phyloP scores from a whole-genome alignment of 1,284 basidiomycete genomes.

The Gomphus bonarii region DNA sequence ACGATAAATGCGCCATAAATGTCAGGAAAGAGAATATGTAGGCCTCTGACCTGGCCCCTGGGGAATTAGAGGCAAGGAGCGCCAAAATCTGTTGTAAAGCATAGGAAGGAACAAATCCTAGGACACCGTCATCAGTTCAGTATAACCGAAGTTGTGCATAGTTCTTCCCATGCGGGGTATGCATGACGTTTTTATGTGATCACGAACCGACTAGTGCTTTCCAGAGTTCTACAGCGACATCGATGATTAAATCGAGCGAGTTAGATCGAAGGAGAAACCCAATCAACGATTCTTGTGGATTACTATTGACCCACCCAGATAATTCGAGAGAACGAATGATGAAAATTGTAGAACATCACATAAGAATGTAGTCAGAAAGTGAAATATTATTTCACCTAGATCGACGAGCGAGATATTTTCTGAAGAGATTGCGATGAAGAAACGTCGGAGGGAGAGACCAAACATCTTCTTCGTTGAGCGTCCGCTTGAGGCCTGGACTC shows the following conservation, averaged over 20 bases:
- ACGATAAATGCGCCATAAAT: conserved; percentile 57
- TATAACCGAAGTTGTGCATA: not conserved
- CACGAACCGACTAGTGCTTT: conserved; percentile 48
- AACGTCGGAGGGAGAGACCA: conserved; percentile 65
- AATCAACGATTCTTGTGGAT: conserved; percentile 46
- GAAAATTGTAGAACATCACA: not conserved
- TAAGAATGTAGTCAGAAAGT: not conserved
- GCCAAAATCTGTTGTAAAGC: conserved; percentile 50
- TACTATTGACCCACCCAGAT: conserved; percentile 21
- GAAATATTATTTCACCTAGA: conserved; percentile 10
- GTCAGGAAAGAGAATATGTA: conserved; percentile 62
- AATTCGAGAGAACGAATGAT: not conserved
- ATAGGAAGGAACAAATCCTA: conserved; percentile 48
- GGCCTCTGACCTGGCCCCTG: conserved; percentile 42
- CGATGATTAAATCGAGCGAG: conserved; percentile 60
- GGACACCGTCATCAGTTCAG: not conserved
- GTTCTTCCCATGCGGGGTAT: conserved; percentile 22
- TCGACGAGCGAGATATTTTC: conserved; percentile 34
- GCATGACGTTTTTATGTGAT: conserved; percentile 21
- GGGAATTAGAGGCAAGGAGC: conserved; percentile 32
- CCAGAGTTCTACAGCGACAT: conserved; percentile 46
- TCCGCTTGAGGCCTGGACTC: conserved; percentile 31
- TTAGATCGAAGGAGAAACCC: conserved; percentile 61
- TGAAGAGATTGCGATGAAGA: conserved; percentile 60
- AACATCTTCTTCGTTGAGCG: conserved; percentile 59